Evolutionary conservation across 371 early-diverging fungal genomes (phyloP).

Genomic region (Vairimorpha ceranae): DNA sequence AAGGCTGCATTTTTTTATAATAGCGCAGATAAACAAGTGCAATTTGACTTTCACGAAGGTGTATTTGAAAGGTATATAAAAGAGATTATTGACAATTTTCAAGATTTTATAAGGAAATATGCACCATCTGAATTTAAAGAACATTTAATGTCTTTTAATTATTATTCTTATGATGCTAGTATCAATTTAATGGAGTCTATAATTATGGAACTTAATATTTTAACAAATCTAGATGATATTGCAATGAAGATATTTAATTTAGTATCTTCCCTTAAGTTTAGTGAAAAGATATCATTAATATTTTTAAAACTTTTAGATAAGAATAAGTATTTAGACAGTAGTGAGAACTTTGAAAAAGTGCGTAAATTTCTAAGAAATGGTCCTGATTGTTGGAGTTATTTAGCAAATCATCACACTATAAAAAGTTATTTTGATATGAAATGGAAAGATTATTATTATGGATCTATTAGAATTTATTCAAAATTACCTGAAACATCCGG

Average conservation of each 20-base stretch:
- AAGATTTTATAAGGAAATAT: not conserved
- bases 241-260: not conserved
- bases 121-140: not conserved
- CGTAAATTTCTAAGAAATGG: not conserved
- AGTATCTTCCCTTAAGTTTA: not conserved
- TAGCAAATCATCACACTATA: not conserved
- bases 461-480: constrained; percentile 80
- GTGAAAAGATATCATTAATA: not conserved
- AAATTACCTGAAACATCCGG: constrained; percentile 82
- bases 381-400: not conserved
- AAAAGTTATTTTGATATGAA: not conserved
- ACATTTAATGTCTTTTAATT: not conserved
- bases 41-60: not conserved
- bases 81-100: not conserved
- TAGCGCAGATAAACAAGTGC: not conserved
- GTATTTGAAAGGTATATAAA: not conserved
- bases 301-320: not conserved
- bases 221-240: not conserved
- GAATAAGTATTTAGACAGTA: not conserved
- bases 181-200: not conserved
- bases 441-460: constrained; percentile 73
- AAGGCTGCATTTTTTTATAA: not conserved
- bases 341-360: not conserved
- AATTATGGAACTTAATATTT: not conserved
- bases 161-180: not conserved